Evolutionary conservation across 352 stramenopile species (phyloP).

Genomic region (Globisporangium takayamanum): DNA sequence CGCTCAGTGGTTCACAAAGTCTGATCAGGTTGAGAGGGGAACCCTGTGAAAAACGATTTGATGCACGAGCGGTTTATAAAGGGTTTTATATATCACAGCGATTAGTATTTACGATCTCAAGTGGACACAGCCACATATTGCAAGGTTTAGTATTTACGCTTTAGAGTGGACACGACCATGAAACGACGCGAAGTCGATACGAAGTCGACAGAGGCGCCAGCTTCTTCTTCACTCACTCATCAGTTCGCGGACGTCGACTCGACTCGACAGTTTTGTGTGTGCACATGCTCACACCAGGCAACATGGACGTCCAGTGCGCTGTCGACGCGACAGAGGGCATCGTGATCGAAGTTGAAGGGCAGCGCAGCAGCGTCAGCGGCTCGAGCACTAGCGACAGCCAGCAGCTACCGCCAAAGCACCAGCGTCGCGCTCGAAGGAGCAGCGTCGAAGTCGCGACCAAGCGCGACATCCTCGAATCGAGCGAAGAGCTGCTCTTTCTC

Average conservation of each 20-base stretch:
- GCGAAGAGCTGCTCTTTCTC: slow-evolving; percentile 14
- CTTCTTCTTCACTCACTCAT: background rate
- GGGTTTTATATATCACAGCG: background rate
- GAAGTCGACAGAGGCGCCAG: too few species aligned
- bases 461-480: slow-evolving; percentile 12
- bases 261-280: background rate
- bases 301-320: background rate
- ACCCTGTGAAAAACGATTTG: background rate
- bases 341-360: background rate
- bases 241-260: too few species aligned
- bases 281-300: background rate
- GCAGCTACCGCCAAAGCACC: background rate
- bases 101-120: background rate
- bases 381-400: background rate
- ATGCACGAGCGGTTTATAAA: background rate
- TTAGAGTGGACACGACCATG: background rate
- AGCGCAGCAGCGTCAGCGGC: background rate
- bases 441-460: slow-evolving; percentile 2
- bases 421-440: background rate
- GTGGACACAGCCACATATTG: too few species aligned
- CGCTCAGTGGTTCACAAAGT: slow-evolving; percentile 13
- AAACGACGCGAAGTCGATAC: background rate
- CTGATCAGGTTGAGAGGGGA: background rate
- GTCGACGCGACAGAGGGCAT: slow-evolving; percentile 1
- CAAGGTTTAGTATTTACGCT: too few species aligned